Percentiles rank a stretch among this genome's conserved stretches.
phyloP scores from a whole-genome alignment of 306 rosid genomes.

The Cicer pinnatifidum region DNA sequence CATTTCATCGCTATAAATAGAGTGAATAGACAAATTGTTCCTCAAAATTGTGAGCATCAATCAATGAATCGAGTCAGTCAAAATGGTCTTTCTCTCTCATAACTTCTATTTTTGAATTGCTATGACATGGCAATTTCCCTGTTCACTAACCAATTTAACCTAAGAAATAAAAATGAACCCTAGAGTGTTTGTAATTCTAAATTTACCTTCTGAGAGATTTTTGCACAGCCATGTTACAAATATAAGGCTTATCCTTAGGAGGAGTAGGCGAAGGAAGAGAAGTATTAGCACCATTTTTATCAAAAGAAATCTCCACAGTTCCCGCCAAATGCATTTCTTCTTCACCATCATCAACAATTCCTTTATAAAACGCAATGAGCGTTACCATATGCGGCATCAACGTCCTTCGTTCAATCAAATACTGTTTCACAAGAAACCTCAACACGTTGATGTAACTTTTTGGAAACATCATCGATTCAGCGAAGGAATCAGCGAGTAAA shows the following conservation, averaged over 20 bases:
- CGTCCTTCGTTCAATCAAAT: slow-evolving; percentile 65
- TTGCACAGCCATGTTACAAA: slow-evolving; percentile 74
- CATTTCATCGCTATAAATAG: background rate
- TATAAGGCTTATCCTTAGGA: slow-evolving; percentile 77
- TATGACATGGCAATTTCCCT: background rate
- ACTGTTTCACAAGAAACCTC: slow-evolving; percentile 71
- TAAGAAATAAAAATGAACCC: background rate
- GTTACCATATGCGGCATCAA: slow-evolving; percentile 79
- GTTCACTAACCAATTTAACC: background rate
- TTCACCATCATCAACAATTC: slow-evolving; percentile 35
- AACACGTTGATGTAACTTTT: slow-evolving; percentile 60
- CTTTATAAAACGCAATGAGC: slow-evolving; percentile 73
- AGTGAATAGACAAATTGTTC: background rate
- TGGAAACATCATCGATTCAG: slow-evolving; percentile 76
- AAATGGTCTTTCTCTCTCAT: background rate
- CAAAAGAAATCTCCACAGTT: slow-evolving; percentile 86
- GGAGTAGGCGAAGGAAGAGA: slow-evolving; percentile 82
- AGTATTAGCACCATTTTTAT: slow-evolving; percentile 67
- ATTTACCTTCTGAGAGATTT: slow-evolving; percentile 68
- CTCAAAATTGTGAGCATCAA: background rate
- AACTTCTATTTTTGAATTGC: background rate
- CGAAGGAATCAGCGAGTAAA: slow-evolving; percentile 79
- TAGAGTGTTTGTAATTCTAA: background rate
- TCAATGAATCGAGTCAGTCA: background rate
- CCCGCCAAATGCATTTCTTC: slow-evolving; percentile 63